Conservation (phyloP, 257 asterid species). For the Osmanthus fragrans region DNA sequence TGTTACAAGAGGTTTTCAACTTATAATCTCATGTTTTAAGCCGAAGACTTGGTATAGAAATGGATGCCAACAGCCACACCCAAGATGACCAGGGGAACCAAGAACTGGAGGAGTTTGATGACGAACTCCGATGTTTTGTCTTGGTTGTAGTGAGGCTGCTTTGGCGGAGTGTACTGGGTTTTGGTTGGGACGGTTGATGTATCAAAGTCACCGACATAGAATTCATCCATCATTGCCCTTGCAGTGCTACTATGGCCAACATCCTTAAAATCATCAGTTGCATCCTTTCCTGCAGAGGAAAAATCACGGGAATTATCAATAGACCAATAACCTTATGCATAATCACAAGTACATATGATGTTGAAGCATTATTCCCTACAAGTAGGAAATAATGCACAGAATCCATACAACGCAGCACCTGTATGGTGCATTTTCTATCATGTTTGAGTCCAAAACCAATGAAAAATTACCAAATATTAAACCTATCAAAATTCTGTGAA, state of each 20-base stretch:
- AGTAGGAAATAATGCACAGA: too few relatives aligned
- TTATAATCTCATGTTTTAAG: slow-evolving; percentile 29
- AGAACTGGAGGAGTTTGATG: slow-evolving; percentile 79
- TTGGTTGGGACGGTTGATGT: slow-evolving; percentile 58
- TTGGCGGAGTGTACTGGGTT: slow-evolving; percentile 68
- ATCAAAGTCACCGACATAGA: slow-evolving; percentile 63
- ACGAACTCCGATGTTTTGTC: slow-evolving; percentile 78
- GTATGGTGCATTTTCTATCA: too few relatives aligned
- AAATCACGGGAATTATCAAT: background rate
- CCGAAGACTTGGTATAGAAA: slow-evolving; percentile 68
- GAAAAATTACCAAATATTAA: too few relatives aligned
- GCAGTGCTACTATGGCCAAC: slow-evolving; percentile 80
- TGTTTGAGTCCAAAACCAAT: too few relatives aligned
- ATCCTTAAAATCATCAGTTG: slow-evolving; percentile 89
- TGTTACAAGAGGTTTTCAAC: background rate
- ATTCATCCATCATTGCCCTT: slow-evolving; percentile 66
- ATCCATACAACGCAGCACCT: too few relatives aligned
- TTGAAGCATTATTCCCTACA: background rate
- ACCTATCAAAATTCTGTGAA: too few relatives aligned
- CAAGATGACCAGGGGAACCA: slow-evolving; percentile 73
- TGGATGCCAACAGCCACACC: slow-evolving; percentile 73
- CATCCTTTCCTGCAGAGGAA: slow-evolving; percentile 68
- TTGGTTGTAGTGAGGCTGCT: slow-evolving; percentile 84
- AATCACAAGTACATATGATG: background rate
- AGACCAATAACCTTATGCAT: background rate